phyloP scores from a whole-genome alignment of 108 stramenopile species.

The Cyclotella atomus region DNA sequence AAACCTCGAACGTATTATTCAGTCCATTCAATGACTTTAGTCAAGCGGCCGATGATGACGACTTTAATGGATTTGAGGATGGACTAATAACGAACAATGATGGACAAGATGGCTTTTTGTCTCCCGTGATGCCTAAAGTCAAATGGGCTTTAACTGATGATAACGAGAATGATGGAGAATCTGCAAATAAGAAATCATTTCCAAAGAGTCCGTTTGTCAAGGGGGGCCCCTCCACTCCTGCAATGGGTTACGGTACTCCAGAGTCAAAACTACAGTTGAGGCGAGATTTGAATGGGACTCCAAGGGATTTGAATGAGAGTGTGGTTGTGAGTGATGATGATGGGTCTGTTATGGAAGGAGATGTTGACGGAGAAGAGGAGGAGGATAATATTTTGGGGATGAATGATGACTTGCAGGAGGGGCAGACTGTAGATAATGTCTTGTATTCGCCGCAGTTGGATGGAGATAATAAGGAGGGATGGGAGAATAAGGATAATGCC shows the following conservation, averaged over 20 bases:
- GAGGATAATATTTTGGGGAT: neutral
- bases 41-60: neutral
- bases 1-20: neutral
- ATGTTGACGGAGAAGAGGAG: neutral
- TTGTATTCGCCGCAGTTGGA: neutral
- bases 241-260: neutral
- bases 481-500: neutral
- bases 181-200: neutral
- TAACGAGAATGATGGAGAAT: neutral
- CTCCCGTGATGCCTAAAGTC: constrained; percentile 6
- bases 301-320: constrained; percentile 41
- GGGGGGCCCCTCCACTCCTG: neutral
- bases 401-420: neutral
- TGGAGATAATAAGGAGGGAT: neutral
- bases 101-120: neutral
- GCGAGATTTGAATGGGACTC: neutral
- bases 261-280: no score
- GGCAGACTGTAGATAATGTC: no score
- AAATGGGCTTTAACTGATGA: constrained; percentile 17
- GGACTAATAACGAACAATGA: neutral
- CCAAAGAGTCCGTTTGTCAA: constrained; percentile 8
- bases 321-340: constrained; percentile 51
- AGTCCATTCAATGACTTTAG: neutral
- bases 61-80: neutral
- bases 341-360: constrained; percentile 1